phyloP scores from a whole-genome alignment of 2,329 filamentous ascomycete genomes.

The Hymenoscyphus scutula region DNA sequence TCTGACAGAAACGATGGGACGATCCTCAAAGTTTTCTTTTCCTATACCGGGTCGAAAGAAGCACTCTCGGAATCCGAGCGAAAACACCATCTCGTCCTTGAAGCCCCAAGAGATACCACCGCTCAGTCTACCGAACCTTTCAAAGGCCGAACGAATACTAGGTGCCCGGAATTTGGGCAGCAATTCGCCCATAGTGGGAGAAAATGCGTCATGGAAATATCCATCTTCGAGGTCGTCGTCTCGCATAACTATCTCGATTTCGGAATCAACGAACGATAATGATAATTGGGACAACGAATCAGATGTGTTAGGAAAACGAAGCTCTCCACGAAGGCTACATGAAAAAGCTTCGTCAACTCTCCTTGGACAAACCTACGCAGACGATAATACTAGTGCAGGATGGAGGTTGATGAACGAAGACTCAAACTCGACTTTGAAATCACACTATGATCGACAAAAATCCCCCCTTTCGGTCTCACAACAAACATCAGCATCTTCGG shows the following conservation, averaged over 20 bases:
- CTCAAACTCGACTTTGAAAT: conserved; percentile 46
- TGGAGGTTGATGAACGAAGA: conserved; percentile 36
- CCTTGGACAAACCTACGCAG: conserved; percentile 40
- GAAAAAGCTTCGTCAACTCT: conserved; percentile 46
- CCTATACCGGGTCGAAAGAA: conserved; percentile 36
- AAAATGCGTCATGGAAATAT: conserved; percentile 29
- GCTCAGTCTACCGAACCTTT: conserved; percentile 21
- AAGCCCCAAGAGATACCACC: conserved; percentile 6
- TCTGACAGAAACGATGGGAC: conserved; percentile 31
- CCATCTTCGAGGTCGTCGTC: conserved; percentile 39
- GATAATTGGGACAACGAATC: conserved; percentile 32
- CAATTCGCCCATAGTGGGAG: conserved; percentile 30
- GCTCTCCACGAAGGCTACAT: conserved; percentile 34
- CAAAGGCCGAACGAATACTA: conserved; percentile 36
- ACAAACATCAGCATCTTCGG: conserved; percentile 44
- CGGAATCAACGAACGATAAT: conserved; percentile 33
- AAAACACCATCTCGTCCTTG: conserved; percentile 13
- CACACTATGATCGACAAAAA: conserved; percentile 46
- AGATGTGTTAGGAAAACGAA: conserved; percentile 25
- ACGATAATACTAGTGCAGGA: conserved; percentile 37
- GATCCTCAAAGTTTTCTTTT: conserved; percentile 38
- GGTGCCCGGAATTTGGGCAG: conserved; percentile 48
- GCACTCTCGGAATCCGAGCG: conserved; percentile 15
- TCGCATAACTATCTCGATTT: conserved; percentile 42
- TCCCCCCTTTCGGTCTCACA: conserved; percentile 41